A percentile compares a stretch with the other conserved stretches of the same genome.
Evolutionary conservation across 495 filamentous ascomycete species (phyloP).

Genomic region (Beverwykella pulmonaria): DNA sequence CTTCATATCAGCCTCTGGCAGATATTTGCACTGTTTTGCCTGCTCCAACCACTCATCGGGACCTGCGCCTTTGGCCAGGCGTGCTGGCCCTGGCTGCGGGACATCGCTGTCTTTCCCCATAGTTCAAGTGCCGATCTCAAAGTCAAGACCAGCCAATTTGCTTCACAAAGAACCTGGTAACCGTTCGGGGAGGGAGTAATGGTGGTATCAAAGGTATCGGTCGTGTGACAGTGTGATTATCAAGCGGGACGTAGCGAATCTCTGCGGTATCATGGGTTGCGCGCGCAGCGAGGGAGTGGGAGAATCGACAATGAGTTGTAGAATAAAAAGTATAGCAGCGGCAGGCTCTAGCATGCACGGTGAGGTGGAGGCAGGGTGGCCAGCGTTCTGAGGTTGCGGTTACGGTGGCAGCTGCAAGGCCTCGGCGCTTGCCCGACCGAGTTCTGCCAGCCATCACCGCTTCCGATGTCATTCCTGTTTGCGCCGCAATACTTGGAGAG

Average conservation of each 20-base stretch:
- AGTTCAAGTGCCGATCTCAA: neutral
- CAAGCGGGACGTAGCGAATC: constrained; percentile 29
- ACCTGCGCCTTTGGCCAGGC: constrained; percentile 75
- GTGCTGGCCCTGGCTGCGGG: constrained; percentile 88
- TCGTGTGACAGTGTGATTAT: constrained; percentile 33
- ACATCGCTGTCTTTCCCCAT: constrained; percentile 63
- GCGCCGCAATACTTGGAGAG: neutral
- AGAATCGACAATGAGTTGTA: neutral
- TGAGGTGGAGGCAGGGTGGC: constrained; percentile 17
- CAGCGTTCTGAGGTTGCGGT: neutral
- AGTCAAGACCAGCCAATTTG: neutral
- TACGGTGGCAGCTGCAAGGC: constrained; percentile 24
- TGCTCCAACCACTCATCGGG: constrained; percentile 96
- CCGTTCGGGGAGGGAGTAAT: constrained; percentile 2
- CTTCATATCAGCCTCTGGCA: constrained; percentile 96
- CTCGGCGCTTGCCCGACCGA: constrained; percentile 26
- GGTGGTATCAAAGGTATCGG: constrained; percentile 8
- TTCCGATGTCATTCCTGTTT: neutral
- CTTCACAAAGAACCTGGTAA: neutral
- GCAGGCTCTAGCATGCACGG: constrained; percentile 19
- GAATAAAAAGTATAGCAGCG: neutral
- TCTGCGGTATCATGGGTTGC: constrained; percentile 29
- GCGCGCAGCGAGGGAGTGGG: neutral
- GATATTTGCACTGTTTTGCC: constrained; percentile 94
- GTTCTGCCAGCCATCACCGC: constrained; percentile 3